Evolutionary conservation across 1,284 basidiomycete genomes (phyloP).

Genomic region (Sparassis latifolia): DNA sequence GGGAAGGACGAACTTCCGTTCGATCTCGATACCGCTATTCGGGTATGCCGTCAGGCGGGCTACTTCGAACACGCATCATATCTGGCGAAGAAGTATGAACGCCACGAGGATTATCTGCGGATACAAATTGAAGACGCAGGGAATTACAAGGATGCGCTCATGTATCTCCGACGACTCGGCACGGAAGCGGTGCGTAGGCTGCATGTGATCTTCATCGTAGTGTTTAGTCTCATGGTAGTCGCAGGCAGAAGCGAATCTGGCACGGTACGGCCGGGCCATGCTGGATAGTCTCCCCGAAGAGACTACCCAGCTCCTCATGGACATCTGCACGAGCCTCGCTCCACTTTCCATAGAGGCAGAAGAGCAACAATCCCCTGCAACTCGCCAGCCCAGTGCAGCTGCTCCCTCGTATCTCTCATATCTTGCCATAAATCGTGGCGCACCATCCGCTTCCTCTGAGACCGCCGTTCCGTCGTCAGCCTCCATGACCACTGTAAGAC

Average conservation of each 20-base stretch:
- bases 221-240: background rate
- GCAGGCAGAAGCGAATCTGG: slow-evolving; percentile 77
- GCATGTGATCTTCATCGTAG: background rate
- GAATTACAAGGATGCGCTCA: slow-evolving; percentile 77
- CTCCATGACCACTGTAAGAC: slow-evolving; percentile 42
- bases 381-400: slow-evolving; percentile 23
- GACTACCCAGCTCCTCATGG: slow-evolving; percentile 87
- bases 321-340: slow-evolving; percentile 77
- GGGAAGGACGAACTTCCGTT: slow-evolving; percentile 74
- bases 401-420: slow-evolving; percentile 72
- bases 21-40: slow-evolving; percentile 94
- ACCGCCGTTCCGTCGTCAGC: slow-evolving; percentile 19
- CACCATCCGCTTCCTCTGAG: slow-evolving; percentile 34
- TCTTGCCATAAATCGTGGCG: slow-evolving; percentile 61
- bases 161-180: slow-evolving; percentile 75
- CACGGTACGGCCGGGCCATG: slow-evolving; percentile 80
- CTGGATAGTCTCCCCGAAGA: slow-evolving; percentile 78
- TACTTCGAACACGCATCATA: slow-evolving; percentile 96
- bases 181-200: slow-evolving; percentile 59
- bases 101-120: slow-evolving; percentile 89
- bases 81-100: slow-evolving; percentile 85
- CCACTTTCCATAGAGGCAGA: slow-evolving; percentile 39
- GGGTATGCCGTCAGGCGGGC: slow-evolving; percentile 93
- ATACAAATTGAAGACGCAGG: slow-evolving; percentile 93
- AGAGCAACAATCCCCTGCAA: slow-evolving; percentile 25